phyloP scores from a whole-genome alignment of 805 yeast genomes.

The Myxozyma neotropica region DNA sequence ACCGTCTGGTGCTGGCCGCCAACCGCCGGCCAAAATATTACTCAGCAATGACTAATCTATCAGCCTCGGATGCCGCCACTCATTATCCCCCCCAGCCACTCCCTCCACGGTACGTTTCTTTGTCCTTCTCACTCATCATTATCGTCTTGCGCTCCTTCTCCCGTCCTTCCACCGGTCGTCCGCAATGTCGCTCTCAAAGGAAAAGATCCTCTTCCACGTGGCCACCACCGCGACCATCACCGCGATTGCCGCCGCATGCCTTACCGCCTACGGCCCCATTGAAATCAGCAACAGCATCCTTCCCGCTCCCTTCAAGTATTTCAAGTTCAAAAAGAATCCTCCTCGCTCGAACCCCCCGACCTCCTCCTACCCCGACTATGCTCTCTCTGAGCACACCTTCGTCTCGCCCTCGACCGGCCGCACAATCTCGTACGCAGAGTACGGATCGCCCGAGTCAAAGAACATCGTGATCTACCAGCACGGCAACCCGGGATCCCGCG shows the following conservation, averaged over 20 bases:
- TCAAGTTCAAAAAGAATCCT: constrained; percentile 20
- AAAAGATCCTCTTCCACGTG: not conserved
- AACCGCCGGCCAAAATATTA: not conserved
- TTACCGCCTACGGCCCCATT: constrained; percentile 15
- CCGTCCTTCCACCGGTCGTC: not conserved
- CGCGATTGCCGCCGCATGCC: constrained; percentile 12
- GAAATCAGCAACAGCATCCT: constrained; percentile 3
- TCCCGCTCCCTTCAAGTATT: constrained; percentile 10
- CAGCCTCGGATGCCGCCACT: not conserved
- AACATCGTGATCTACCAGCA: constrained; percentile 33
- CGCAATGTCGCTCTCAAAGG: not conserved
- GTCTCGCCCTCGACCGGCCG: constrained; percentile 32
- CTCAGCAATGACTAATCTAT: not conserved
- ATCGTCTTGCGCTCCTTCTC: not conserved
- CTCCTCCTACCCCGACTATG: constrained; percentile 30
- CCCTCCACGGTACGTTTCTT: not conserved
- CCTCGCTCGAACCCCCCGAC: constrained; percentile 33
- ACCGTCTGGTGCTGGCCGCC: not conserved
- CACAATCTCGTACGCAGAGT: constrained; percentile 34
- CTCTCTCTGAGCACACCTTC: constrained; percentile 32
- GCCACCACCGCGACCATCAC: constrained; percentile 3
- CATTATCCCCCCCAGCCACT: not conserved
- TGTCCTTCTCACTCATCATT: not conserved
- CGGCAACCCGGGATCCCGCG: constrained; percentile 32
- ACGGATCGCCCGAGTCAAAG: constrained; percentile 26